A percentile compares a stretch with the other conserved stretches of the same genome.
Evolutionary conservation across 1,284 basidiomycete genomes (phyloP).

Genomic region (Coniferiporia sulphurascens): DNA sequence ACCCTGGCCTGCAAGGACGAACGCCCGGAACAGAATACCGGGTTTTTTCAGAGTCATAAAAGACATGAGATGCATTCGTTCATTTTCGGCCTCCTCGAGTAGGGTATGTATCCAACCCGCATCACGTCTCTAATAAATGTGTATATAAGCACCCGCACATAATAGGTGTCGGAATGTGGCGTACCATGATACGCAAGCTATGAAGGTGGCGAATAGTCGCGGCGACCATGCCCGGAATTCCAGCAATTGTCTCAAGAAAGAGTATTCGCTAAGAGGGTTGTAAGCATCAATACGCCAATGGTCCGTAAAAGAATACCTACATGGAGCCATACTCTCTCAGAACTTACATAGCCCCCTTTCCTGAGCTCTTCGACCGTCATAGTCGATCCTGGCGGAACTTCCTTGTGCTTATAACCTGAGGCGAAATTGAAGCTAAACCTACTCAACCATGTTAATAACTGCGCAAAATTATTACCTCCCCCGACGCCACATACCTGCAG

Average conservation of each 20-base stretch:
- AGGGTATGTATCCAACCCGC: conserved; percentile 85
- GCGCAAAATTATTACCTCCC: not conserved
- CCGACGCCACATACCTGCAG: conserved; percentile 36
- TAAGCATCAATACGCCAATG: conserved; percentile 1
- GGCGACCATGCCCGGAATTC: conserved; percentile 92
- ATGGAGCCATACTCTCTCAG: conserved; percentile 73
- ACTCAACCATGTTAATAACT: not conserved
- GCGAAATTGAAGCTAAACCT: conserved; percentile 72
- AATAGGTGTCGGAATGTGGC: conserved; percentile 15
- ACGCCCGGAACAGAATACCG: conserved; percentile 68
- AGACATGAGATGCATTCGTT: conserved; percentile 92
- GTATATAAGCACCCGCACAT: conserved; percentile 14
- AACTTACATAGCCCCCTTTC: conserved; percentile 67
- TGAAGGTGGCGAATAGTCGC: conserved; percentile 82
- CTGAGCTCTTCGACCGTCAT: conserved; percentile 70
- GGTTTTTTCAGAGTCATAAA: conserved; percentile 87
- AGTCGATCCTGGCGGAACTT: conserved; percentile 52
- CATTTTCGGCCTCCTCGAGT: conserved; percentile 92
- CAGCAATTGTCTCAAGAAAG: conserved; percentile 88
- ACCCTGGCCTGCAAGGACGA: conserved; percentile 85
- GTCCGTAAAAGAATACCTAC: conserved; percentile 33
- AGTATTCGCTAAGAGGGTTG: conserved; percentile 60
- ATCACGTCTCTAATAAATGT: conserved; percentile 66
- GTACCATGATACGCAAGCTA: conserved; percentile 78
- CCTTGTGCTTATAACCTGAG: conserved; percentile 75